Conservation (phyloP, 1,284 basidiomycete genomes). For the Rhodofomes roseus region DNA sequence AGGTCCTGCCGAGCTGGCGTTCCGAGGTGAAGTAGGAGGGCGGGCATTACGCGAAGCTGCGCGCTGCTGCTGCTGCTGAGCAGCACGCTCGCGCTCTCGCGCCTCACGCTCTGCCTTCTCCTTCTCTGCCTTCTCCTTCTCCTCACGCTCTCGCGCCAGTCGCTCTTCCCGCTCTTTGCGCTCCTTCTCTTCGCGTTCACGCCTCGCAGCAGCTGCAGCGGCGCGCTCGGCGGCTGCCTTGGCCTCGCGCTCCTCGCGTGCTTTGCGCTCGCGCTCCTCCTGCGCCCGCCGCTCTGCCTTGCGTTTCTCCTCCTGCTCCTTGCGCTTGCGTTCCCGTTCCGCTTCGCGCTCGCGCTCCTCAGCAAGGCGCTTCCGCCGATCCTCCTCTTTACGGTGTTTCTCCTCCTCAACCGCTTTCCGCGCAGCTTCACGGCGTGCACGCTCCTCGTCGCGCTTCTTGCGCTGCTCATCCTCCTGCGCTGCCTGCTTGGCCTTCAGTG, state of each 20-base stretch:
- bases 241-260: constrained; percentile 53
- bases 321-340: constrained; percentile 61
- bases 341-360: constrained; percentile 64
- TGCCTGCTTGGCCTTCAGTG: constrained; percentile 60
- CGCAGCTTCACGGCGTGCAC: constrained; percentile 66
- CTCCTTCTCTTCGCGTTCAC: constrained; percentile 58
- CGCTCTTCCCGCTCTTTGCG: constrained; percentile 62
- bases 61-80: constrained; percentile 36
- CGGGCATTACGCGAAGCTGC: constrained; percentile 34
- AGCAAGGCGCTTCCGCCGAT: constrained; percentile 66
- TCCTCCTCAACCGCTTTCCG: constrained; percentile 81
- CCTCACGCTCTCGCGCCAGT: constrained; percentile 45
- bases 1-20: constrained; percentile 47
- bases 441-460: constrained; percentile 72
- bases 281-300: constrained; percentile 63
- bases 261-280: constrained; percentile 59
- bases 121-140: constrained; percentile 54
- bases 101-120: constrained; percentile 44
- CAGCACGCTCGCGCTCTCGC: constrained; percentile 31
- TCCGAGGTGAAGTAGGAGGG: constrained; percentile 46
- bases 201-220: constrained; percentile 39
- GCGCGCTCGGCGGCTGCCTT: constrained; percentile 52
- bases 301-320: constrained; percentile 61
- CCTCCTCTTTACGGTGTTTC: constrained; percentile 72
- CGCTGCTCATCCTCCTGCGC: constrained; percentile 63